phyloP scores from a whole-genome alignment of 768 basidiomycete genomes.

The Hericium erinaceus region DNA sequence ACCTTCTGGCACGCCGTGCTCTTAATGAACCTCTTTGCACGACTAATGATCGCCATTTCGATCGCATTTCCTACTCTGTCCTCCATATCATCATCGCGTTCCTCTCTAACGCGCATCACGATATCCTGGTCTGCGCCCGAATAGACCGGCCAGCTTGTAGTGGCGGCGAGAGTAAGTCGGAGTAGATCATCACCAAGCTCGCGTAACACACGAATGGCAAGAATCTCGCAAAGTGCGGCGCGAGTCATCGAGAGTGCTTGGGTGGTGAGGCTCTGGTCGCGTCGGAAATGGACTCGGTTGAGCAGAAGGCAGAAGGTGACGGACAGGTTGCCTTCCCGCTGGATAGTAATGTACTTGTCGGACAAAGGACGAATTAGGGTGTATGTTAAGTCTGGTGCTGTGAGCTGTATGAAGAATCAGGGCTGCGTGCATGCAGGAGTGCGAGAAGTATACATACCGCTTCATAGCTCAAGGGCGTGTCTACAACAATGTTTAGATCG shows the following conservation, averaged over 20 bases:
- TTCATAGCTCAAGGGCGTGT: slow-evolving; percentile 78
- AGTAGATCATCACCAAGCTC: slow-evolving; percentile 62
- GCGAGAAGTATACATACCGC: slow-evolving; percentile 39
- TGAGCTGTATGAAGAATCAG: slow-evolving; percentile 38
- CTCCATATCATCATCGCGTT: slow-evolving; percentile 57
- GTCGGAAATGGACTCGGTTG: slow-evolving; percentile 77
- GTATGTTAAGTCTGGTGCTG: slow-evolving; percentile 83
- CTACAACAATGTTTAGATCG: slow-evolving; percentile 26
- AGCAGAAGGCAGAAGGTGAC: slow-evolving; percentile 83
- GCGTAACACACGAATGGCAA: slow-evolving; percentile 74
- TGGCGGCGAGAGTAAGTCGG: slow-evolving; percentile 58
- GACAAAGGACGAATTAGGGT: slow-evolving; percentile 81
- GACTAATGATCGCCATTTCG: slow-evolving; percentile 84
- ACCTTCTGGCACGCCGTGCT: slow-evolving; percentile 85
- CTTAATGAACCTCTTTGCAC: slow-evolving; percentile 84
- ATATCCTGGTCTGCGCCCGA: slow-evolving; percentile 58
- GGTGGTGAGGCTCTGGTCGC: slow-evolving; percentile 67
- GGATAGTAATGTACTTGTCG: slow-evolving; percentile 74
- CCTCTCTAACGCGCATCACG: slow-evolving; percentile 49
- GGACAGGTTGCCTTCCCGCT: slow-evolving; percentile 68
- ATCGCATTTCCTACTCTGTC: slow-evolving; percentile 86
- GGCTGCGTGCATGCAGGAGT: neutral
- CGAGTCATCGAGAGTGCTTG: slow-evolving; percentile 63
- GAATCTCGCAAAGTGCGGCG: slow-evolving; percentile 80
- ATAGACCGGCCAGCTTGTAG: slow-evolving; percentile 77